phyloP scores from a whole-genome alignment of 176 grass and related monocot genomes.

The Triticum timopheevii region DNA sequence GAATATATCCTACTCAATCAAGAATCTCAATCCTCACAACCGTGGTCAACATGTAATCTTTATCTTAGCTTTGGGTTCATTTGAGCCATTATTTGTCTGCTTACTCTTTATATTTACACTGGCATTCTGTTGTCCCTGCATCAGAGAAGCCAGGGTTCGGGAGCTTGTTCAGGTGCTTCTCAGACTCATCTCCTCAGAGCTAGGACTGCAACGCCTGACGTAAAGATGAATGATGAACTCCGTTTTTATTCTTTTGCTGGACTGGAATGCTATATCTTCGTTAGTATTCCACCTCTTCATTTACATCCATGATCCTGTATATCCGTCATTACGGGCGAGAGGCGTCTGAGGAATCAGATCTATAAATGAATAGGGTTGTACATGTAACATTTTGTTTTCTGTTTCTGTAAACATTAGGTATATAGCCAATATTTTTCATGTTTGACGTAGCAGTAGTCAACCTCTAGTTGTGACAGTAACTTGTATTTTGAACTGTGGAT shows the following conservation, averaged over 20 bases:
- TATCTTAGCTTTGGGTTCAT: constrained; percentile 10
- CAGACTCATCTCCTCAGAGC: constrained; percentile 69
- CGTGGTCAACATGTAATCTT: not conserved
- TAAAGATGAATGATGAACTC: constrained; percentile 43
- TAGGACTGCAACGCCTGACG: constrained; percentile 61
- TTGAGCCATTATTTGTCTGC: not conserved
- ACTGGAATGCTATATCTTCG: constrained; percentile 30
- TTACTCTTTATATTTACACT: constrained; percentile 23
- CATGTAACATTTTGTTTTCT: constrained; percentile 47
- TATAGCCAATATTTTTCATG: constrained; percentile 5
- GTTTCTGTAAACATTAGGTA: constrained; percentile 32
- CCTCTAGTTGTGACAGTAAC: not conserved
- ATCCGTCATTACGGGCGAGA: constrained; percentile 3
- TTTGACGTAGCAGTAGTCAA: constrained; percentile 11
- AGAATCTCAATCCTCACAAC: not conserved
- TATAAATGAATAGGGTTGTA: constrained; percentile 39
- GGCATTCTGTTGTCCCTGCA: constrained; percentile 12
- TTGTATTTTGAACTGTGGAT: not conserved
- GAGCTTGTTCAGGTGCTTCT: constrained; percentile 91
- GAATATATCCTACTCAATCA: not conserved
- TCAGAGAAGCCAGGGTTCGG: constrained; percentile 83
- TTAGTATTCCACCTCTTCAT: not conserved
- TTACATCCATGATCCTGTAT: constrained; percentile 35
- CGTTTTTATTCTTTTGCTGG: constrained; percentile 30
- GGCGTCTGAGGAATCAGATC: constrained; percentile 15